Percentiles rank a stretch among this genome's conserved stretches.
phyloP scores from a whole-genome alignment of 2,329 filamentous ascomycete species.

The Epichloe glyceriae region DNA sequence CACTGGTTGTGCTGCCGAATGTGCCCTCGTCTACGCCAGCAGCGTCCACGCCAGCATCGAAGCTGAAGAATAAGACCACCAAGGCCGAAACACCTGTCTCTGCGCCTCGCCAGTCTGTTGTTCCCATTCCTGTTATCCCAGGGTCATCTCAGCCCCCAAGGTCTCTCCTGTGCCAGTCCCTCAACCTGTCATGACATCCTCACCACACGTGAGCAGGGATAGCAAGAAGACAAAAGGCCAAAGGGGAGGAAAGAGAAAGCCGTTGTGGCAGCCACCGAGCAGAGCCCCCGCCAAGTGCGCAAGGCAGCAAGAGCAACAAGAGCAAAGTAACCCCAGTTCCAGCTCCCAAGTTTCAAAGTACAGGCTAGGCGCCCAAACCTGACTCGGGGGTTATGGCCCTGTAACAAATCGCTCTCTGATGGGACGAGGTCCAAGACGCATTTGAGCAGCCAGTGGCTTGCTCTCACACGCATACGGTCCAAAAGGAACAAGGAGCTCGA shows the following conservation, averaged over 20 bases:
- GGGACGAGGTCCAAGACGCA: background rate
- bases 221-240: constrained; percentile 18
- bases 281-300: constrained; percentile 12
- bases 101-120: constrained; percentile 16
- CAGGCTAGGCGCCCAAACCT: constrained; percentile 12
- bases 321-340: constrained; percentile 15
- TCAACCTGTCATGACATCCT: constrained; percentile 6
- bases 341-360: constrained; percentile 10
- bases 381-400: background rate
- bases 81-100: constrained; percentile 17
- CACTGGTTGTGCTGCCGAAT: constrained; percentile 19
- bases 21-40: constrained; percentile 13
- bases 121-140: constrained; percentile 24
- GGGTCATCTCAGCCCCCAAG: constrained; percentile 15
- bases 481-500: background rate
- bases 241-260: constrained; percentile 18
- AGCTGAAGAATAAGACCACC: constrained; percentile 10
- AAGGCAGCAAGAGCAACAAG: constrained; percentile 7
- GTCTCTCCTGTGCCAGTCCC: constrained; percentile 14
- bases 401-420: background rate
- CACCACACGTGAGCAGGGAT: constrained; percentile 13
- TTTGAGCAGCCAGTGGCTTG: background rate
- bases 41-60: constrained; percentile 13
- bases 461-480: background rate
- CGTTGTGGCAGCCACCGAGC: constrained; percentile 6